These are phyloP conservation scores for Diaporthe sp. DNA, from an alignment of 2,329 filamentous ascomycete species.

Conservation along the genomic window DNA sequence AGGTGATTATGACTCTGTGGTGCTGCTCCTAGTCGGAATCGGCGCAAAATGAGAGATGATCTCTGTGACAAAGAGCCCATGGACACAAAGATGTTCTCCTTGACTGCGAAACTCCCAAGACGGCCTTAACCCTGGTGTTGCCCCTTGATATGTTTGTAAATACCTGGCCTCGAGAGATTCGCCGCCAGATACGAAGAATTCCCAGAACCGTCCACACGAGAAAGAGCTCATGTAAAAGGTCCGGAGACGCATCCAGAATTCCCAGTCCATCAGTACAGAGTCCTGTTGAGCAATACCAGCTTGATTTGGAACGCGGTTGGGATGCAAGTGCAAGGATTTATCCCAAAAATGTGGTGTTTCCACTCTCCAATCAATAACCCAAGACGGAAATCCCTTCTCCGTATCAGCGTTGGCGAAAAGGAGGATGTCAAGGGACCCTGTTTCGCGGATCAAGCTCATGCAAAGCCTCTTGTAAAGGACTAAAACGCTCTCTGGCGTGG, in stretches of 20 bases:
- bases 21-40: neutral
- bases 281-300: neutral
- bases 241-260: neutral
- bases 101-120: neutral
- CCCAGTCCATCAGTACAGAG: neutral
- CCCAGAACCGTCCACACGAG: neutral
- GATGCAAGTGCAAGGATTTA: neutral
- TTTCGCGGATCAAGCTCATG: neutral
- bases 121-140: neutral
- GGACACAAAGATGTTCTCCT: neutral
- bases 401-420: neutral
- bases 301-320: neutral
- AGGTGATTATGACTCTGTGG: neutral
- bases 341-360: neutral
- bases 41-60: neutral
- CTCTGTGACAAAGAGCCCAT: neutral
- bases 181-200: too few relatives aligned
- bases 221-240: accelerated
- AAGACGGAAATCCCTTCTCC: neutral
- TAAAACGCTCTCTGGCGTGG: too few relatives aligned
- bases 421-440: neutral
- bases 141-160: neutral
- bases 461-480: neutral
- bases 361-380: neutral
- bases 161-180: too few relatives aligned